Evolutionary conservation across 116 monocot genomes (phyloP), one percentile per base, ranked within the genome.

Genomic region (Iris pallida): DNA sequence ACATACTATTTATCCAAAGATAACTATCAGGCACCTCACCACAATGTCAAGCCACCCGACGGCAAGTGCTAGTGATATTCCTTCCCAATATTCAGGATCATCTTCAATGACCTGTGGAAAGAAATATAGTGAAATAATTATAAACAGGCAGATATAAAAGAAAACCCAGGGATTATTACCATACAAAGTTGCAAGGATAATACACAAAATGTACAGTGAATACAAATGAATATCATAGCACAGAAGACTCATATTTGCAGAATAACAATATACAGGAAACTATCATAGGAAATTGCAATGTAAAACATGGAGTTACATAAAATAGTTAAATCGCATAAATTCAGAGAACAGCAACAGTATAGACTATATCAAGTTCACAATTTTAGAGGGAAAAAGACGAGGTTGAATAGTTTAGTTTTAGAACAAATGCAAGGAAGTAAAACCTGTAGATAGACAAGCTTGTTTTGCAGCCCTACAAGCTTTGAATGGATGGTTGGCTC

Each of bases 41-140:
- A 83, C 97, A 81, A 80, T 67, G 11, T 98, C 90, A 79, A 98
- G 85, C 97, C 97, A 98, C n/a, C 97, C 97, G 58, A 98, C 85
- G 11, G 97, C 66, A 76, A 98, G 82, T 57, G 87, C 90, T 75
- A 72, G 71, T 66, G 90, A 85, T 66, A 98, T 41, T 68, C 88
- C 97, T 65, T 85, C 89, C 97, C 97, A 98, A 56, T 92, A 98
- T 60, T 83, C 88, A 69, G 78, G 78, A 70, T 98, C 90, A 88
- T 92, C 83, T 80, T 98, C 97, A 78, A 92, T 63, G 44, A 86
- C 80, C 97, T 98, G 75, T 20, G 46, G 11, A 73, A 65, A 14
- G 30, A 20, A 15, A 41, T 57, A 20, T 71, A 58, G 57, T 30
- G 20, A 63, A 20, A 4, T 16, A 12, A 76, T 17, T 44, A 20